Conservation (phyloP, 306 rosid species). For the Citrullus mucosospermus region DNA sequence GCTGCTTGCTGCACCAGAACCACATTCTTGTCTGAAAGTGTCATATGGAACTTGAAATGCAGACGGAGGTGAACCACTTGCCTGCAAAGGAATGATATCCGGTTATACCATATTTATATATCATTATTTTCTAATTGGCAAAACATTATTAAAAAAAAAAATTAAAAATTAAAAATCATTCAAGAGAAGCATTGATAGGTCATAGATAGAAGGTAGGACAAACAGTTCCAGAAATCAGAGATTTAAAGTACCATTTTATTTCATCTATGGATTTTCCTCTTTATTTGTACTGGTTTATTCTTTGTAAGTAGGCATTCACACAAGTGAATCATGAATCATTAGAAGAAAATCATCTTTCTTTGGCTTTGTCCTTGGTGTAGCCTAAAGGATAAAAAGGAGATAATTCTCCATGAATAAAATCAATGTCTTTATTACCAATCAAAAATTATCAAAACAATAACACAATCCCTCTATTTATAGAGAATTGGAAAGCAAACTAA, state of each 20-base stretch:
- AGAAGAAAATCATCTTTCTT: background rate
- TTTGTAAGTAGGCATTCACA: background rate
- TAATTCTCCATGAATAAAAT: too few relatives aligned
- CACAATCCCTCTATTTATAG: too few relatives aligned
- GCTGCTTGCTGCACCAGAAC: slow-evolving; percentile 23
- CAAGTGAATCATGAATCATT: background rate
- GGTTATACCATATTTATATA: background rate
- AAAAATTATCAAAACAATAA: too few relatives aligned
- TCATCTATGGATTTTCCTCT: background rate
- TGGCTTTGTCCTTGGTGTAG: background rate
- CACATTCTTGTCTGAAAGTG: slow-evolving; percentile 54
- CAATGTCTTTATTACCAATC: too few relatives aligned
- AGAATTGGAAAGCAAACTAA: too few relatives aligned
- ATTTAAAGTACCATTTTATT: background rate
- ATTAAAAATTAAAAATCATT: background rate
- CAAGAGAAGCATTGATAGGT: background rate
- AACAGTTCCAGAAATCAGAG: background rate
- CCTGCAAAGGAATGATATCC: slow-evolving; percentile 39
- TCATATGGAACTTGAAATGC: slow-evolving; percentile 78
- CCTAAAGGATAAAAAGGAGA: too few relatives aligned
- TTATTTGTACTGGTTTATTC: background rate
- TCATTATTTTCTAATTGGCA: background rate
- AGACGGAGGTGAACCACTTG: slow-evolving; percentile 96
- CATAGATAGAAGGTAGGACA: background rate
- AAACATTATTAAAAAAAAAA: too few relatives aligned